Base-by-base conservation (phyloP, 208 protist genomes). In the Trypanosoma lewisi region DNA sequence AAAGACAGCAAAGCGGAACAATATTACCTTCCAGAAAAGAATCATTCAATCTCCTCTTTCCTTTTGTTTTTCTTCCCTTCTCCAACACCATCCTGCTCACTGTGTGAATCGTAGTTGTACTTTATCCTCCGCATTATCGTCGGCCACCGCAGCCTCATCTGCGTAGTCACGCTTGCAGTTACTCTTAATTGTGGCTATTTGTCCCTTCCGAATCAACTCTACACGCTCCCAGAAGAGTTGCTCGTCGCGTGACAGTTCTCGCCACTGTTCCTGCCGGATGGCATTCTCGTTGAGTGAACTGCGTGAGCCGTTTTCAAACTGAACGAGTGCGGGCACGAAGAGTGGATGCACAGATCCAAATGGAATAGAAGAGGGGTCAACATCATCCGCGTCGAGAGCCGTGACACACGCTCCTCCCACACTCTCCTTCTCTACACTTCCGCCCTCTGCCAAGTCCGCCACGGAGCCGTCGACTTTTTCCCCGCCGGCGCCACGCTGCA, bases 151-250 rank as follows among this genome's bases (percentile, higher is more conserved):
- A 0, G 70, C 58, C 74, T 81, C 57, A 47, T 91, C 82, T 41
- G 78, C 76, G 60, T 95, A 91, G 23, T 55, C 56, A 11, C 86
- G 78, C 72, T 93, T 93, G 27, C 53, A 63, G 8, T 56, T 72
- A 16, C 69, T 80, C n/a, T 76, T 75, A 11, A 91, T 85, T 28
- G 79, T 79, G 14, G 79, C 79, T 6, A 90, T 42, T 62, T 95
- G 89, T 16, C 78, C 80, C 41, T 83, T 78, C 0, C 84, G 83
- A 54, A 95, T 95, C 30, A 91, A 73, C 69, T 95, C 89, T 14
- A 95, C 89, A 19, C 84, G 74, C 50, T 93, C 84, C 86, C 89
- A 95, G 63, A 93, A 95, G 7, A 77, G 60, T 51, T 83, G 73
- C 73, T 95, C 89, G 51, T 95, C 85, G 16, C 73, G 75, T 12